A percentile compares a stretch with the other conserved stretches of the same genome.
These are phyloP conservation scores for Nothomitra cinnamomea DNA, from an alignment of 2,329 filamentous ascomycete species.

Conservation along the genomic window DNA sequence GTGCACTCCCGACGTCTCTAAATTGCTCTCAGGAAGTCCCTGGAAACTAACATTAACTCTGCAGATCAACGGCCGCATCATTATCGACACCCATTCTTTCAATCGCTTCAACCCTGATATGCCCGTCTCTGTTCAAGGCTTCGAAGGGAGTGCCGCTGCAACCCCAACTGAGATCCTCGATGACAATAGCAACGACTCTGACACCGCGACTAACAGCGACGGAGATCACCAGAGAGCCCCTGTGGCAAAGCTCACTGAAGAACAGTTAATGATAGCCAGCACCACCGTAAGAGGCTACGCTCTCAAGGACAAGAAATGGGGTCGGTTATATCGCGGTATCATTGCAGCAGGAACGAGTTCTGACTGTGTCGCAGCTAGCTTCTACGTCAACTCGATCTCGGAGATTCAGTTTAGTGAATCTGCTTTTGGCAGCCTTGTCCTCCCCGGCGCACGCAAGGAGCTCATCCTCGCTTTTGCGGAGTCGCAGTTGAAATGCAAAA, in stretches of 20 bases:
- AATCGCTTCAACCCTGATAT: constrained; percentile 28
- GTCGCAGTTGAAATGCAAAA: constrained; percentile 23
- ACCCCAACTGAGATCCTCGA: background rate
- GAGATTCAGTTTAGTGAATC: constrained; percentile 27
- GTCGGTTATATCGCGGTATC: constrained; percentile 1
- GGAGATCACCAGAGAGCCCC: background rate
- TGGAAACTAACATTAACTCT: constrained; percentile 3
- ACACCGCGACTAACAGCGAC: constrained; percentile 6
- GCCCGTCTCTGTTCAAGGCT: constrained; percentile 19
- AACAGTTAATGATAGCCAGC: background rate
- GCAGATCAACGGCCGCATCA: constrained; percentile 29
- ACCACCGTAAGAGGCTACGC: constrained; percentile 19
- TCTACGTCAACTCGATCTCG: constrained; percentile 22
- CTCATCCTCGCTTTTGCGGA: constrained; percentile 30
- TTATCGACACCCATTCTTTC: constrained; percentile 34
- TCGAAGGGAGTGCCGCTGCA: background rate
- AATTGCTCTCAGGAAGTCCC: background rate
- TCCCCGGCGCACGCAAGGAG: constrained; percentile 29
- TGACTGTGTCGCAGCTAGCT: constrained; percentile 14
- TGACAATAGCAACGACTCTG: constrained; percentile 2
- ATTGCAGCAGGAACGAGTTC: constrained; percentile 8
- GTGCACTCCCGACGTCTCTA: constrained; percentile 6
- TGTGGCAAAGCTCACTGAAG: background rate
- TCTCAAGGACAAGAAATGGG: constrained; percentile 26
- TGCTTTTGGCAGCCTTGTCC: constrained; percentile 31